Evolutionary conservation across 129 eudicot species (phyloP).

Genomic region (Flaveria ramosissima): DNA sequence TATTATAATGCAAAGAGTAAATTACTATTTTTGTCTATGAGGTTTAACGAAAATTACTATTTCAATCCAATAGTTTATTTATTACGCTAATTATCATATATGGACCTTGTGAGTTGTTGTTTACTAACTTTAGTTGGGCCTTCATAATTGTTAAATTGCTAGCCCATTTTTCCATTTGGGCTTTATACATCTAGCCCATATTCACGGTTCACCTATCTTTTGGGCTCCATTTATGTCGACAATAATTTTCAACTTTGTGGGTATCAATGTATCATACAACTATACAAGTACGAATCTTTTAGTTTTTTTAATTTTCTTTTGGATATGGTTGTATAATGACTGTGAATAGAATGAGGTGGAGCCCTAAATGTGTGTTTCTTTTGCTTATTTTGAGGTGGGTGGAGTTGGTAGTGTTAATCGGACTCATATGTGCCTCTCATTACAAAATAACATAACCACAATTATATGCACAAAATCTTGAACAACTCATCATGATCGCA

Average conservation of each 20-base stretch:
- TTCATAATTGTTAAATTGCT: neutral
- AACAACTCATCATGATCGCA: conserved; percentile 33
- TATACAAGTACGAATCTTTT: too few relatives aligned
- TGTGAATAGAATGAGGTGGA: conserved; percentile 32
- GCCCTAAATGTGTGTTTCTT: conserved; percentile 27
- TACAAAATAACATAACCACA: conserved; percentile 27
- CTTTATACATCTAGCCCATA: neutral
- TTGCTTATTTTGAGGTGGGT: conserved; percentile 32
- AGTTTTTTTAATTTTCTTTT: neutral
- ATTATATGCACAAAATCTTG: conserved; percentile 21
- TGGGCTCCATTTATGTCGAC: neutral
- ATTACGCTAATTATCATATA: too few relatives aligned
- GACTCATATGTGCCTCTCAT: conserved; percentile 28
- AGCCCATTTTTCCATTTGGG: neutral
- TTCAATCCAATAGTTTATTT: too few relatives aligned
- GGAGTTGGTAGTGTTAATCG: conserved; percentile 30
- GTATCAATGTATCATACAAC: neutral
- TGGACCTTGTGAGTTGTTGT: neutral
- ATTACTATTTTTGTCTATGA: too few relatives aligned
- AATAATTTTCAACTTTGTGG: conserved; percentile 10
- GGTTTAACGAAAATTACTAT: too few relatives aligned
- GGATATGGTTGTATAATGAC: conserved; percentile 24
- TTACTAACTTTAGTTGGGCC: neutral
- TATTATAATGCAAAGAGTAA: too few relatives aligned
- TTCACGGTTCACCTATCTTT: neutral